Percentiles rank a stretch among this genome's conserved stretches.
phyloP scores from a whole-genome alignment of 106 monocot genomes.

The Triglochin maritima region DNA sequence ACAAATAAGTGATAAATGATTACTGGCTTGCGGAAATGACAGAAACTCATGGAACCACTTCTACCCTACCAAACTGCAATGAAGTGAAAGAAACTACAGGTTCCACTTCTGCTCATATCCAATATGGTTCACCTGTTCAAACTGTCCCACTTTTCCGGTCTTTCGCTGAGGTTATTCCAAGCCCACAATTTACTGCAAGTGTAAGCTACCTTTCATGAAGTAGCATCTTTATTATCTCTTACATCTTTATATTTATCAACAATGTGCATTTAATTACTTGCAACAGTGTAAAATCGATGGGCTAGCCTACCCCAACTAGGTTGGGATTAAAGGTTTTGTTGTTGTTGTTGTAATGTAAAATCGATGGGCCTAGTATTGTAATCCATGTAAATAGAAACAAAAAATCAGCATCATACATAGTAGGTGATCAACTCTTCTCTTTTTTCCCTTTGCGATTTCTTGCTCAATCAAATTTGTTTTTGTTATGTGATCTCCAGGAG shows the following conservation, averaged over 20 bases:
- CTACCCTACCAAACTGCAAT: not conserved
- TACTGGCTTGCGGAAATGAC: no score
- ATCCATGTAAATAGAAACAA: no score
- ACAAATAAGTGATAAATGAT: no score
- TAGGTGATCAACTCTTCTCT: not conserved
- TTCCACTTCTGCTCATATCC: constrained; percentile 6
- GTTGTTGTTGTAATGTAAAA: not conserved
- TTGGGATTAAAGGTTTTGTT: not conserved
- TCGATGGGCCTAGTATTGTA: not conserved
- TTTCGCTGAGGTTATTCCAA: constrained; percentile 54
- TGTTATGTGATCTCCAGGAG: constrained; percentile 40
- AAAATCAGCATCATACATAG: no score
- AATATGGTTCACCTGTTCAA: constrained; percentile 56
- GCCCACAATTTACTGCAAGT: constrained; percentile 79
- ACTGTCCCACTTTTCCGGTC: constrained; percentile 50
- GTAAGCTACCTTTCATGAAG: constrained; percentile 33
- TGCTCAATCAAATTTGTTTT: not conserved
- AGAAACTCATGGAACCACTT: no score
- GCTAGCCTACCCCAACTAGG: not conserved
- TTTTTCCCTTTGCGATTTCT: not conserved
- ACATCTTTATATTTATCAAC: not conserved
- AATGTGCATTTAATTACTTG: no score
- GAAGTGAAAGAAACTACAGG: constrained; percentile 15
- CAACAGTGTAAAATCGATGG: no score
- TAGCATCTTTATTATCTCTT: not conserved